phyloP scores from a whole-genome alignment of 306 rosid species.

The Vicia faba region DNA sequence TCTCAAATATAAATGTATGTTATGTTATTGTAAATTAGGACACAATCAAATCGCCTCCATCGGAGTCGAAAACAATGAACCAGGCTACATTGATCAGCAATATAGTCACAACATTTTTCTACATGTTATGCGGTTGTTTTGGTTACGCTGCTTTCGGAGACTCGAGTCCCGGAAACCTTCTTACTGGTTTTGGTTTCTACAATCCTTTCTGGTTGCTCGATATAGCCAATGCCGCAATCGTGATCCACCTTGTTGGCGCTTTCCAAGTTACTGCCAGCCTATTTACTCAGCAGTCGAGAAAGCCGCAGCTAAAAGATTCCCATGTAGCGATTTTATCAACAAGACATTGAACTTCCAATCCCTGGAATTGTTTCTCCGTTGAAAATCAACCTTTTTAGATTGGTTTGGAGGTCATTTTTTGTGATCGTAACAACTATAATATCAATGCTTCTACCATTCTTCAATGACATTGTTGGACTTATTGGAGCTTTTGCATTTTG shows the following conservation, averaged over 20 bases:
- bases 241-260: slow-evolving; percentile 52
- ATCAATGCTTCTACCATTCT: slow-evolving; percentile 52
- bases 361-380: neutral
- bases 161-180: slow-evolving; percentile 45
- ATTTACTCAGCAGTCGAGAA: slow-evolving; percentile 41
- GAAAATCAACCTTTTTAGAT: slow-evolving; percentile 42
- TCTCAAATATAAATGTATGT: neutral
- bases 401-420: slow-evolving; percentile 51
- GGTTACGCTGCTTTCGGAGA: slow-evolving; percentile 56
- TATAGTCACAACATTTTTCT: slow-evolving; percentile 41
- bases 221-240: slow-evolving; percentile 49
- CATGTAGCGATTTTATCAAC: slow-evolving; percentile 31
- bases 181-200: slow-evolving; percentile 48
- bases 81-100: slow-evolving; percentile 39
- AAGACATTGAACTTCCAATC: slow-evolving; percentile 30
- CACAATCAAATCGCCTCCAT: slow-evolving; percentile 48
- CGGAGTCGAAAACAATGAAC: slow-evolving; percentile 46
- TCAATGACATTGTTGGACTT: slow-evolving; percentile 48
- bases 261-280: slow-evolving; percentile 54
- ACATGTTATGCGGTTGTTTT: slow-evolving; percentile 47
- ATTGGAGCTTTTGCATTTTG: slow-evolving; percentile 53
- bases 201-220: slow-evolving; percentile 53
- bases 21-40: slow-evolving; percentile 39
- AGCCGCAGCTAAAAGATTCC: slow-evolving; percentile 15
- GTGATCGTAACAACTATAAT: slow-evolving; percentile 37